Evolutionary conservation across 768 basidiomycete genomes (phyloP), one percentile per base, ranked within the genome.

Genomic region (Russula vinacea): DNA sequence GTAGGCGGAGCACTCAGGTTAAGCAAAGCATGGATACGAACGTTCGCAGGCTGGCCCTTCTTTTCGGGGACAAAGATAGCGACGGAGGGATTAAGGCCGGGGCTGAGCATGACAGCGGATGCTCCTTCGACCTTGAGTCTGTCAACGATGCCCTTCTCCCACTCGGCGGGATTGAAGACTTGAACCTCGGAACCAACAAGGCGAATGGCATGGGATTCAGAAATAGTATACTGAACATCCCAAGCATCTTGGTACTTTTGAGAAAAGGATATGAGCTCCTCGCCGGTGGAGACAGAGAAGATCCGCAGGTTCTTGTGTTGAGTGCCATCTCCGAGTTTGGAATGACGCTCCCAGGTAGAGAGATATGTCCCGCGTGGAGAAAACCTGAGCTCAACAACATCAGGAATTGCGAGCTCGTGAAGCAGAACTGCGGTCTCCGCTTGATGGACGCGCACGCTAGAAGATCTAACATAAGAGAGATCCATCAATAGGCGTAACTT

Each of bases 221-320:
- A 90, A 63, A 91, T 84, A 42, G 94, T 94, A 75, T 92, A 95
- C 72, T 95, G 94, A 53, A 94, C 77, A 69, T 91, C 86, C 94
- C 95, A 97, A 68, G 85, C 85, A 66, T 97, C 94, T 74, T 83
- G 84, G n/a, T 85, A 83, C 79, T 97, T 97, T 78, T 97, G 93
- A 56, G 86, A 82, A 77, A 96, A 96, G 44, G 88, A 79, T 65
- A 88, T 84, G 67, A 96, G 84, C 76, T 98, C 93, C 71, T 91
- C 85, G 51, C 92, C 93, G 0, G 91, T 89, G 11, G 86, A 88
- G 16, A 83, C 87, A 68, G 89, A 89, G 81, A 94, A 99, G 68
- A 98, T 81, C 64, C 91, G 87, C 64, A 95, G 84, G 74, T 99
- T 99, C 79, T 91, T 95, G 81, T 96, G 91, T 76, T 94, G 92